Evolutionary conservation across 306 rosid species (phyloP), one percentile per base, ranked within the genome.

Genomic region (Heteromeles arbutifolia): DNA sequence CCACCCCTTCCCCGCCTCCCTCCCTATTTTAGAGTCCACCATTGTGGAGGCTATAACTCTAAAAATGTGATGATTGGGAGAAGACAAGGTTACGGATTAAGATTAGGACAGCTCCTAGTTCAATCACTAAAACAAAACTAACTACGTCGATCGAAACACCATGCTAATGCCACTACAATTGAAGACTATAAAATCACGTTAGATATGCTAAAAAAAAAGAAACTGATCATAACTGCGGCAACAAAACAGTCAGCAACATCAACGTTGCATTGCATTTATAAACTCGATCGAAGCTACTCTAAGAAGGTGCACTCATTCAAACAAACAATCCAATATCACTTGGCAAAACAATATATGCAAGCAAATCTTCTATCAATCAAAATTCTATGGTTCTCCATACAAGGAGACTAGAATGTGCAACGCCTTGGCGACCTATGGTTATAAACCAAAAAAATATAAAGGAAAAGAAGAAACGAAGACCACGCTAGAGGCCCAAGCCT

Each of bases 321-420:
- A 26, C 21, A 73, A 25, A 41, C 57, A 41, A 50, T 74, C 13
- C 45, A 69, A 59, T 11, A 43, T 19, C 44, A 62, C 44, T 26
- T 61, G 45, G 14, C 31, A 61, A 59, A 34, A 65, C 48, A 15
- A 56, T n/a, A 65, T 34, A 3, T 39, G 81, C 4, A 54, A 61
- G 69, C 22, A 74, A 62, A 62, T 17, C 34, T 45, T 66, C n/a
- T 28, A 82, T 61, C 66, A 65, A 56, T 71, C 29, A 78, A 76
- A 79, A 77, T 76, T 77, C 67, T 19, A 29, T 54, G 73, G 77
- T 69, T 73, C 81, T 88, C 77, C 62, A 19, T 37, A 71, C 9
- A 58, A 59, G 73, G 78, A 74, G 73, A 74, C 76, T 64, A 78
- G 43, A 56, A 78, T 82, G 77, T 77, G 81, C 74, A 62, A 84